Base-by-base conservation (phyloP, 805 yeast genomes). In the Candida dajiaensis region DNA sequence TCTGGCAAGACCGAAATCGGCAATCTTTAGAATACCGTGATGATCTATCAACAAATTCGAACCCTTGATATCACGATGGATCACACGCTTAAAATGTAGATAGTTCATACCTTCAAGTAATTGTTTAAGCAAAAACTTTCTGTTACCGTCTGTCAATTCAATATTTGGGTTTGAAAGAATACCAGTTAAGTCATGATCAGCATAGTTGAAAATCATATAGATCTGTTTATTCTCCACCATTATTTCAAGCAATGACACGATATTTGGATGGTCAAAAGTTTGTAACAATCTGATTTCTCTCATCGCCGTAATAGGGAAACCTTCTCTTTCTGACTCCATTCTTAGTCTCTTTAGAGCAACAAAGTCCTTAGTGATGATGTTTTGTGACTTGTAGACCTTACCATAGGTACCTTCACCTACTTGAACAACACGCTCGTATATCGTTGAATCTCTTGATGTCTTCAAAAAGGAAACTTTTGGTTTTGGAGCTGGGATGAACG, bases 341-440 rank as follows among this genome's bases (percentile, higher is more conserved):
- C 97, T 68, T 40, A 94, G 71, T 54, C 83, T 76, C 62, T 94
- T 94, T 59, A 94, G 70, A 1, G 99, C 99, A n/a, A 89, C 94
- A 53, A 76, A 68, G 48, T 77, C 80, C 2, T 78, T 74, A 0
- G 96, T 87, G 6, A 78, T 69, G 15, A 68, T 67, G 62, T 94
- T 89, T 42, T 71, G 72, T 0, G 97, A 96, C 61, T 89, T 89
- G 69, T 85, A 89, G 19, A 94, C 99, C 62, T 88, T 89, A 18
- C 99, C 99, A 64, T 94, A 94, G 0, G 98, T 94, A 10, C 99
- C 99, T 66, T 94, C 98, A n/a, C 99, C 99, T 6, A 94, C 98
- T 61, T 94, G 98, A 37, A 78, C 74, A 1, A 87, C 78, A 45
- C 90, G 71, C 52, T 83, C 83, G 63, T 85, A 89, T 3, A 69